phyloP scores from a whole-genome alignment of 2,329 filamentous ascomycete genomes.

The Xylariaceae sp. region DNA sequence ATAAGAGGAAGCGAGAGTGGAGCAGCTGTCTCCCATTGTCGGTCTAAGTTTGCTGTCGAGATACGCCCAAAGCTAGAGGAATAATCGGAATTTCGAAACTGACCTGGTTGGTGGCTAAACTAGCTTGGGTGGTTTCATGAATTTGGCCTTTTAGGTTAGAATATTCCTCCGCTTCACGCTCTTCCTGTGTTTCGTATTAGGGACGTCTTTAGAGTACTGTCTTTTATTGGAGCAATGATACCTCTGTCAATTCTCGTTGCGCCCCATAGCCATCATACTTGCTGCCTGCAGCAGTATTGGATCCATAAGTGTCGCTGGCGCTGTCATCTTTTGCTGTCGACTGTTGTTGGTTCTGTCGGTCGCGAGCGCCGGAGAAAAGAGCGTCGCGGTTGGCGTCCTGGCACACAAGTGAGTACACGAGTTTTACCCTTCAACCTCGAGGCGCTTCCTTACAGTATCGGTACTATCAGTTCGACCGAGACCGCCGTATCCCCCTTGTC shows the following conservation, averaged over 20 bases:
- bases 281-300: conserved; percentile 29
- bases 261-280: conserved; percentile 66
- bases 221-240: background rate
- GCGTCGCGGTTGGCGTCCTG: conserved; percentile 64
- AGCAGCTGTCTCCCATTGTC: no score
- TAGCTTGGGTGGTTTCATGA: conserved; percentile 76
- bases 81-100: background rate
- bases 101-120: conserved; percentile 64
- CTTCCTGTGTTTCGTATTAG: conserved; percentile 55
- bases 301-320: conserved; percentile 23
- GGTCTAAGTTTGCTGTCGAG: no score
- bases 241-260: conserved; percentile 77
- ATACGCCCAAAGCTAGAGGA: no score
- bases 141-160: conserved; percentile 66
- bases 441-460: conserved; percentile 40
- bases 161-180: conserved; percentile 67
- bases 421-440: background rate
- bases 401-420: conserved; percentile 2
- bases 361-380: conserved; percentile 57
- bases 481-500: conserved; percentile 67
- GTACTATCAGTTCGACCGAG: conserved; percentile 56
- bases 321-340: background rate
- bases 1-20: no score
- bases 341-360: conserved; percentile 37
- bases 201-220: background rate